phyloP scores from a whole-genome alignment of 306 rosid species.

The Quercus engelmannii region DNA sequence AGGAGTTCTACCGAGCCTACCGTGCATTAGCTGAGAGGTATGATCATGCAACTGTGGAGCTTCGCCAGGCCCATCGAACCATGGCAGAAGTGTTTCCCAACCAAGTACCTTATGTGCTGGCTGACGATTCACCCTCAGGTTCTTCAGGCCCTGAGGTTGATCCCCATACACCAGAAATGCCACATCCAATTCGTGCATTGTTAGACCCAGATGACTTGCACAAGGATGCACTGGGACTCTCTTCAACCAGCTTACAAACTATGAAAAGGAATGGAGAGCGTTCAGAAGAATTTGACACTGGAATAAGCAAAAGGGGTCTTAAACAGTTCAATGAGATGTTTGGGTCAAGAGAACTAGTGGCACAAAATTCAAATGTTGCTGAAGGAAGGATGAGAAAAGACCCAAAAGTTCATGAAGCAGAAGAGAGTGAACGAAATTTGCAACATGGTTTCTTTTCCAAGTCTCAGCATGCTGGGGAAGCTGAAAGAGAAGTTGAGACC shows the following conservation, averaged over 20 bases:
- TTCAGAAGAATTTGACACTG: conserved; percentile 33
- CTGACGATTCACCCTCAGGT: conserved; percentile 63
- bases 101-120: conserved; percentile 51
- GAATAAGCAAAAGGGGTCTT: conserved; percentile 62
- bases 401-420: conserved; percentile 10
- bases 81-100: conserved; percentile 94
- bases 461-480: conserved; percentile 48
- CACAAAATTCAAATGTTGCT: conserved; percentile 11
- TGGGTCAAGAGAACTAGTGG: conserved; percentile 26
- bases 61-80: conserved; percentile 90
- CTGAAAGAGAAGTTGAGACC: conserved; percentile 61
- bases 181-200: conserved; percentile 46
- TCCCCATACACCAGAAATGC: conserved; percentile 57
- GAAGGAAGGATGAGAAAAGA: conserved; percentile 22
- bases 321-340: conserved; percentile 65
- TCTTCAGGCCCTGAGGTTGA: conserved; percentile 53
- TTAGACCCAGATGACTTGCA: conserved; percentile 50
- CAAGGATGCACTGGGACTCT: conserved; percentile 45
- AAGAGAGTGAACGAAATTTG: conserved; percentile 17
- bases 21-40: conserved; percentile 99
- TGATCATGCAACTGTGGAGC: conserved; percentile 92
- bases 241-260: conserved; percentile 35
- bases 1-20: conserved; percentile 98
- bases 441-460: conserved; percentile 30
- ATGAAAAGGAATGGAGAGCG: conserved; percentile 35